A percentile compares a stretch with the other conserved stretches of the same genome.
Conservation (phyloP, 108 stramenopile genomes). For the Pseudonitzschia pungens region DNA sequence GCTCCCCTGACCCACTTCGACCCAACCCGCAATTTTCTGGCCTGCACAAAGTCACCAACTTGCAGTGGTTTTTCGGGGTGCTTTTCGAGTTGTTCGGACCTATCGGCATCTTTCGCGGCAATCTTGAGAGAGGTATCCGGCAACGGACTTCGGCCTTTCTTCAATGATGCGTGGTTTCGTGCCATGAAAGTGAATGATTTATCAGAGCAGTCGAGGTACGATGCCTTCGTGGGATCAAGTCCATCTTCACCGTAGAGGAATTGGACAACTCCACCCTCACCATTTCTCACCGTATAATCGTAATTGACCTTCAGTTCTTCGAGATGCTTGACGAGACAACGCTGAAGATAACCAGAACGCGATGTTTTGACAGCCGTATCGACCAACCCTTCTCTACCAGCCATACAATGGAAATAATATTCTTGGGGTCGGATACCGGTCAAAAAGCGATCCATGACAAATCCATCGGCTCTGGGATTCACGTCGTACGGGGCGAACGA, state of each 20-base stretch:
- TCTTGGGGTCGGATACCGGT: slow-evolving; percentile 97
- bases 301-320: slow-evolving; percentile 95
- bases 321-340: slow-evolving; percentile 98
- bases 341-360: slow-evolving; percentile 97
- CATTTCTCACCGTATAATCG: slow-evolving; percentile 97
- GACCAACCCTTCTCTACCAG: slow-evolving; percentile 96
- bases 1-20: slow-evolving; percentile 70
- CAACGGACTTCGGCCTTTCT: slow-evolving; percentile 51
- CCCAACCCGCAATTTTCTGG: slow-evolving; percentile 65
- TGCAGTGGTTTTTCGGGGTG: slow-evolving; percentile 29
- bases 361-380: slow-evolving; percentile 99
- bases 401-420: slow-evolving; percentile 99
- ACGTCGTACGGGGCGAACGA: slow-evolving; percentile 97
- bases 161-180: slow-evolving; percentile 80
- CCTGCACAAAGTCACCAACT: slow-evolving; percentile 63
- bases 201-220: slow-evolving; percentile 83
- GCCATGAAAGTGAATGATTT: slow-evolving; percentile 87
- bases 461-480: slow-evolving; percentile 97
- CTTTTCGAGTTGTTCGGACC: slow-evolving; percentile 37
- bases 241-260: slow-evolving; percentile 99
- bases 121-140: slow-evolving; percentile 58
- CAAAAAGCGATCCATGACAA: slow-evolving; percentile 97
- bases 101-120: slow-evolving; percentile 55
- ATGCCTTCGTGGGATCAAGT: slow-evolving; percentile 89
- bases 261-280: slow-evolving; percentile 96